Conservation (phyloP, 345 rosid genomes). For the Limnanthes douglasii region DNA sequence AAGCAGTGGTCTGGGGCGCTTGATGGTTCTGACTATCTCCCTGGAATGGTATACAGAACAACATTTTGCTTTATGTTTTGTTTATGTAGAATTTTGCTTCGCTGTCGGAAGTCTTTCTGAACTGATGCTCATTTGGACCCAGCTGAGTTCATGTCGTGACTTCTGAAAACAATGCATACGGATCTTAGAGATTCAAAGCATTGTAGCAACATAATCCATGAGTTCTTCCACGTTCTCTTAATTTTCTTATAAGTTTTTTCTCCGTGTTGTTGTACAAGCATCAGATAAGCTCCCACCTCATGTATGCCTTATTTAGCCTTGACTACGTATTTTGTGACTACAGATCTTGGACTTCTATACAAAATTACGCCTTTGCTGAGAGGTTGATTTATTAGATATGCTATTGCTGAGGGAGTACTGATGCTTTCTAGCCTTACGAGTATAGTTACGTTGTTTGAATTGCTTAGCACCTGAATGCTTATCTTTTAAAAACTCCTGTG, state of each 20-base stretch:
- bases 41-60: conserved; percentile 67
- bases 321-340: no score
- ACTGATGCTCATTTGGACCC: conserved; percentile 93
- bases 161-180: conserved; percentile 73
- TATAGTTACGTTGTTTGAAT: not conserved
- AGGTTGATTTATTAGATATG: no score
- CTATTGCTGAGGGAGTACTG: no score
- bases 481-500: conserved; percentile 2
- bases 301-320: not conserved
- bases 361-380: no score
- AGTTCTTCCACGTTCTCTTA: conserved; percentile 74
- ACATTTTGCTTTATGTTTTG: not conserved
- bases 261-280: no score
- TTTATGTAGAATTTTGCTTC: not conserved
- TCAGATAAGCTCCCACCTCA: not conserved
- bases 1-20: conserved; percentile 97
- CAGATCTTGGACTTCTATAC: no score
- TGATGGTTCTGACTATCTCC: conserved; percentile 98
- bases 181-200: conserved; percentile 53
- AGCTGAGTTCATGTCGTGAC: conserved; percentile 94
- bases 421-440: no score
- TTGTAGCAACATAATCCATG: conserved; percentile 57
- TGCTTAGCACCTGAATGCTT: not conserved
- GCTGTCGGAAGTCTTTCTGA: conserved; percentile 42
- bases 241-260: no score